Percentiles rank a stretch among this genome's conserved stretches.
Evolutionary conservation across 2,329 filamentous ascomycete species (phyloP).

Genomic region (Xylariaceae sp.): DNA sequence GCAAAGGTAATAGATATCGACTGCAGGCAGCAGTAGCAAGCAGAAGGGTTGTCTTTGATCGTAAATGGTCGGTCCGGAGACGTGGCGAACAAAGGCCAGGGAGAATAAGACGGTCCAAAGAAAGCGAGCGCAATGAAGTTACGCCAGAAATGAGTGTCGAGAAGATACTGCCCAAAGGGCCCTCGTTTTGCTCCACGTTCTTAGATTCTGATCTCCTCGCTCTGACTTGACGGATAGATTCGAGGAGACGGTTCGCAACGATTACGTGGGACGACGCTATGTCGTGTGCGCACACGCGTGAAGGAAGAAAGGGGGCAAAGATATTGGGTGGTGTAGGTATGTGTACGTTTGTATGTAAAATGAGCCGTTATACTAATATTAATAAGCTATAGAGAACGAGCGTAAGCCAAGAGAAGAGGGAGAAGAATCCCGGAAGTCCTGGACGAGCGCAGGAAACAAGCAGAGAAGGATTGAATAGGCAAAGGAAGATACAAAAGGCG

Average conservation of each 20-base stretch:
- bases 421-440: conserved; percentile 25
- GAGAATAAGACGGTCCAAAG: conserved; percentile 29
- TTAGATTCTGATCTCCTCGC: conserved; percentile 3
- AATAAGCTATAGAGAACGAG: conserved; percentile 36
- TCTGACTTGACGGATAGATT: conserved; percentile 9
- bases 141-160: conserved; percentile 32
- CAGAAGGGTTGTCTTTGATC: conserved; percentile 25
- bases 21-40: conserved; percentile 7
- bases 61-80: conserved; percentile 24
- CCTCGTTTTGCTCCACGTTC: conserved; percentile 15
- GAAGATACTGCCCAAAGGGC: conserved; percentile 29
- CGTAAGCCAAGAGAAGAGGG: conserved; percentile 31
- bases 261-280: conserved; percentile 16
- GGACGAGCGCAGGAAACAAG: conserved; percentile 23
- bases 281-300: conserved; percentile 16
- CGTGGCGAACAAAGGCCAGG: conserved; percentile 32
- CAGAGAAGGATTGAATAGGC: conserved; percentile 33
- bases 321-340: conserved; percentile 18
- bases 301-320: conserved; percentile 21
- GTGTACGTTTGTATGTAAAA: conserved; percentile 17
- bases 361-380: conserved; percentile 30
- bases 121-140: conserved; percentile 31
- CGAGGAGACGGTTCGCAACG: conserved; percentile 12
- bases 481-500: conserved; percentile 30
- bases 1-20: conserved; percentile 21